phyloP scores from a whole-genome alignment of 768 basidiomycete species.

The Nidula microcarpa region DNA sequence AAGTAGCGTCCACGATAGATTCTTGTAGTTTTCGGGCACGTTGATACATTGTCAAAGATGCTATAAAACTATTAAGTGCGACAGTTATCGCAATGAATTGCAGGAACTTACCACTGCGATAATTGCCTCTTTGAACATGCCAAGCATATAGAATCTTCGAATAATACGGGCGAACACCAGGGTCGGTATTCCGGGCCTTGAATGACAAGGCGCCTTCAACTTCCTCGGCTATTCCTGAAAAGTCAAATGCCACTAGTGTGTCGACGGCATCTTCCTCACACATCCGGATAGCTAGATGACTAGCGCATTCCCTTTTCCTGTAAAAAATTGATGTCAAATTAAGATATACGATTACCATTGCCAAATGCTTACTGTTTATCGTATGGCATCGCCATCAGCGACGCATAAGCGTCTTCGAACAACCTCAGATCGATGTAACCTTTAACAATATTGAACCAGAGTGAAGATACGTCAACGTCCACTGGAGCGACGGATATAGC shows the following conservation, averaged over 20 bases:
- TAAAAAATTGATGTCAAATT: conserved; percentile 3
- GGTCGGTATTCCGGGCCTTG: conserved; percentile 93
- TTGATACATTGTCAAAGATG: conserved; percentile 75
- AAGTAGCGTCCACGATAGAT: conserved; percentile 36
- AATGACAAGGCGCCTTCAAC: conserved; percentile 87
- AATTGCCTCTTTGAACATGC: conserved; percentile 85
- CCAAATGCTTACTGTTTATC: conserved; percentile 66
- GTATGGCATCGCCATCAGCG: conserved; percentile 71
- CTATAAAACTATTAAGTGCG: not conserved
- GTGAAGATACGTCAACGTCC: conserved; percentile 52
- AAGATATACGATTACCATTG: conserved; percentile 2
- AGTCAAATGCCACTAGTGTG: conserved; percentile 76
- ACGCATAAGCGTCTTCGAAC: conserved; percentile 87
- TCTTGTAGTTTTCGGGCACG: conserved; percentile 77
- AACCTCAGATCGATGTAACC: conserved; percentile 68
- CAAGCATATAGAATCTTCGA: conserved; percentile 92
- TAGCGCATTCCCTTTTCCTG: conserved; percentile 81
- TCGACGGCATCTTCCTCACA: conserved; percentile 86
- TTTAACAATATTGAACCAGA: conserved; percentile 80
- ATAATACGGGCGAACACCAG: conserved; percentile 80
- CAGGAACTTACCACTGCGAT: conserved; percentile 74
- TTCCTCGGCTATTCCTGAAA: conserved; percentile 79
- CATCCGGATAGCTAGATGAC: conserved; percentile 85
- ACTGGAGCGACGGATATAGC: conserved; percentile 69
- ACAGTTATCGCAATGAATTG: not conserved